Conservation (phyloP, 2,329 filamentous ascomycete genomes). For the Fusarium sp. region DNA sequence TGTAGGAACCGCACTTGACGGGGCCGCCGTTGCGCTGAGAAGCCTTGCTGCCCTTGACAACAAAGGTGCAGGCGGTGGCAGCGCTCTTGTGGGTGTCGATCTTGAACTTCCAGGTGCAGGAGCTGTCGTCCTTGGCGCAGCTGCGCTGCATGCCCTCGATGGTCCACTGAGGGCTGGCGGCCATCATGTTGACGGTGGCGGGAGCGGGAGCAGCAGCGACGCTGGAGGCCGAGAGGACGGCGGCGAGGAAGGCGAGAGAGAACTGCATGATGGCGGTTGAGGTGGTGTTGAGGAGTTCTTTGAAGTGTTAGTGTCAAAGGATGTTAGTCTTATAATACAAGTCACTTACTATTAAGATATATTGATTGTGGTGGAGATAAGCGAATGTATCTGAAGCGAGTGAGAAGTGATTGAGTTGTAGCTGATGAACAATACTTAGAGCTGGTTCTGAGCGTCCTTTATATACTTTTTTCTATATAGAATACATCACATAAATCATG, state of each 20-base stretch:
- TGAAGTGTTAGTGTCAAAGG: not conserved
- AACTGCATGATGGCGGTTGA: slow-evolving; percentile 57
- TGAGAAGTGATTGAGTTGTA: slow-evolving; percentile 24
- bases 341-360: not conserved
- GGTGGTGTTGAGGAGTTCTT: not conserved
- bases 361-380: not conserved
- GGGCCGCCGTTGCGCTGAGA: slow-evolving; percentile 56
- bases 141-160: slow-evolving; percentile 56
- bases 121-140: slow-evolving; percentile 55
- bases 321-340: not conserved
- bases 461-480: not conserved
- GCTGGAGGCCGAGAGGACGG: slow-evolving; percentile 49
- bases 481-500: not conserved
- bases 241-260: slow-evolving; percentile 54
- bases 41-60: slow-evolving; percentile 52
- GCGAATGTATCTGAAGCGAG: not conserved
- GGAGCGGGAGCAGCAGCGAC: slow-evolving; percentile 54
- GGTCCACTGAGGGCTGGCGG: slow-evolving; percentile 56
- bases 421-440: slow-evolving; percentile 3
- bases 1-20: slow-evolving; percentile 62
- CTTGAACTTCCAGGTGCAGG: slow-evolving; percentile 60
- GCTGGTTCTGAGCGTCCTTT: not conserved
- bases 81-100: slow-evolving; percentile 60
- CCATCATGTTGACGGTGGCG: slow-evolving; percentile 56
- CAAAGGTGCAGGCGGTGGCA: slow-evolving; percentile 45